A percentile compares a stretch with the other conserved stretches of the same genome.
Conservation (phyloP, 106 monocot species). For the Apostasia shenzhenica region DNA sequence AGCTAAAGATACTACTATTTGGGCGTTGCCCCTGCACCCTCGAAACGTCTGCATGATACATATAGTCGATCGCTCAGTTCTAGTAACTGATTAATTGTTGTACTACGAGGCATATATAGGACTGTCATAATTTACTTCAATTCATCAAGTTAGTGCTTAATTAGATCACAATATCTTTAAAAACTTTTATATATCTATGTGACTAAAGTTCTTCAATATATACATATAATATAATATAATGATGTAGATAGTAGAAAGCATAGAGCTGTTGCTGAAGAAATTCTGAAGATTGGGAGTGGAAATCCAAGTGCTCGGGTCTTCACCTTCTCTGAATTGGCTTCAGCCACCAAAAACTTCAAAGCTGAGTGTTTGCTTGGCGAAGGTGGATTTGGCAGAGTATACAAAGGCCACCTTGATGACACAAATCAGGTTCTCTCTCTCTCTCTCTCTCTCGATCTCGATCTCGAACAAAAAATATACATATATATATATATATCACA, state of each 20-base stretch:
- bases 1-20: too few species aligned
- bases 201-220: neutral
- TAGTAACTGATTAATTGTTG: too few species aligned
- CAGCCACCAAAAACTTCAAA: slow-evolving; percentile 13
- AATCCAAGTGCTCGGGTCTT: neutral
- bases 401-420: slow-evolving; percentile 15
- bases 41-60: too few species aligned
- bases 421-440: slow-evolving; percentile 13
- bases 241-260: slow-evolving; percentile 19
- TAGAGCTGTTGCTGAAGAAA: slow-evolving; percentile 10
- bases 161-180: too few species aligned
- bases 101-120: neutral
- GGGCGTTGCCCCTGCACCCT: too few species aligned
- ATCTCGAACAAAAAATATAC: too few species aligned
- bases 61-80: too few species aligned
- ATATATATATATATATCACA: too few species aligned
- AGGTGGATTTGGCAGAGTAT: slow-evolving; percentile 25
- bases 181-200: neutral
- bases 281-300: slow-evolving; percentile 11
- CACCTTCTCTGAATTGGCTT: slow-evolving; percentile 3
- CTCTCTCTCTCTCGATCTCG: too few species aligned
- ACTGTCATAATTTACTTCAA: neutral
- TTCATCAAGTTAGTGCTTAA: neutral
- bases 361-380: slow-evolving; percentile 15
- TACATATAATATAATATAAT: too few species aligned